Evolutionary conservation across 257 asterid species (phyloP), one percentile per base, ranked within the genome.

Genomic region (Solanum paucissectum): DNA sequence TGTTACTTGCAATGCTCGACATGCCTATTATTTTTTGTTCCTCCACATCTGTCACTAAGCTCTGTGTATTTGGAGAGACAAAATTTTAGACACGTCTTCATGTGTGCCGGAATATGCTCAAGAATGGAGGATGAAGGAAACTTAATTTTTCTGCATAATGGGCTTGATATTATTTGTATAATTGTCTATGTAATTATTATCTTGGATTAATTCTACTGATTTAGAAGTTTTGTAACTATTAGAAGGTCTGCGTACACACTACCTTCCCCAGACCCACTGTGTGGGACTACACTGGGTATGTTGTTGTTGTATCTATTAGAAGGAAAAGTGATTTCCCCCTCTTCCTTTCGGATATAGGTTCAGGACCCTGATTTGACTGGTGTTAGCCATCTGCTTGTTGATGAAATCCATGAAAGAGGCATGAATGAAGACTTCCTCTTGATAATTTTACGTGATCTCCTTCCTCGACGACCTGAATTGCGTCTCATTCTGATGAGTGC

Each of bases 341-440:
- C 44, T 73, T 64, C 69, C 83, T 87, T 74, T 79, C 25, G 34
- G 40, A 12, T 89, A 86, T 95, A 97, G 99, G 95, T 91, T 69
- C 95, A 90, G 92, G 98, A 95, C 87, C 96, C 99, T 71, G 84
- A 89, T 90, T 91, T 97, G 87, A 93, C 90, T 33, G 99, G 99
- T 87, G 91, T 95, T 87, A 95, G 95, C 91, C 98, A 97, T 94
- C 91, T 97, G 90, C 90, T 97, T 89, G 95, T 97, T 84, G 99
- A 97, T 92, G 99, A 97, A 92, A 97, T 97, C 91, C 99, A 97
- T 88, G 99, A 97, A 91, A 92, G 99, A 91, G 99, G 99, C 91
- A 93, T 95, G 95, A 96, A 97, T 89, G 99, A 97, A 91, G 99
- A 97, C 91, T 97, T 97, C 89, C 90, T 97, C 88, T 92, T 95